Evolutionary conservation across 805 yeast genomes (phyloP).

Genomic region (Suhomyces prunicola): DNA sequence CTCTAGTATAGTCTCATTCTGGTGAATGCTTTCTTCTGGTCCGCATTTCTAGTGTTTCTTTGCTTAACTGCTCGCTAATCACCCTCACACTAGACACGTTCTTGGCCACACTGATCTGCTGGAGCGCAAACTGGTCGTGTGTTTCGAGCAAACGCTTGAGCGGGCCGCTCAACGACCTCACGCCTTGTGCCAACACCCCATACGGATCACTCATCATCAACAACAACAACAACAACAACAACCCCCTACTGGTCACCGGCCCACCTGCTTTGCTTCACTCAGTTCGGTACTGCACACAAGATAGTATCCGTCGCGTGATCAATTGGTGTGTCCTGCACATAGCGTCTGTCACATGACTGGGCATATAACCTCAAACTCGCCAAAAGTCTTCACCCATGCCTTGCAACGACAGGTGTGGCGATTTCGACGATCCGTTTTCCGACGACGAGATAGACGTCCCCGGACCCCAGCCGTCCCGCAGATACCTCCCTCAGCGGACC

Average conservation of each 20-base stretch:
- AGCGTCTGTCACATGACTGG: neutral
- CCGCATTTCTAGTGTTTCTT: too few relatives aligned
- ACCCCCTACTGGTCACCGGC: too few relatives aligned
- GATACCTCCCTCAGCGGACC: constrained; percentile 1
- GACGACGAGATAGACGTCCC: constrained; percentile 5
- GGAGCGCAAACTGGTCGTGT: constrained; percentile 30
- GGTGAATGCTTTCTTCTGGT: too few relatives aligned
- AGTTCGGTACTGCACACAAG: too few relatives aligned
- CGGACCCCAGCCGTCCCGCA: neutral
- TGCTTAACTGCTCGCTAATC: neutral
- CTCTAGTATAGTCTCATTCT: too few relatives aligned
- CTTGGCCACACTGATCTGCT: constrained; percentile 24
- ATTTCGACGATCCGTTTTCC: constrained; percentile 7
- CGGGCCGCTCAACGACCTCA: constrained; percentile 24
- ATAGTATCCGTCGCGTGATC: too few relatives aligned
- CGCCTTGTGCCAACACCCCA: constrained; percentile 17
- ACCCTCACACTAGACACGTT: constrained; percentile 18
- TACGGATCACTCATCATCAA: constrained; percentile 27
- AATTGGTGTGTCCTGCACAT: neutral
- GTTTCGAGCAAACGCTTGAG: constrained; percentile 19
- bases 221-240: too few relatives aligned
- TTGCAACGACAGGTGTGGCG: neutral
- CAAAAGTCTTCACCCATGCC: neutral
- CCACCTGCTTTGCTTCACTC: too few relatives aligned
- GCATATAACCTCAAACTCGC: neutral